Conservation (phyloP, 768 basidiomycete species). For the Trametes cubensis region DNA sequence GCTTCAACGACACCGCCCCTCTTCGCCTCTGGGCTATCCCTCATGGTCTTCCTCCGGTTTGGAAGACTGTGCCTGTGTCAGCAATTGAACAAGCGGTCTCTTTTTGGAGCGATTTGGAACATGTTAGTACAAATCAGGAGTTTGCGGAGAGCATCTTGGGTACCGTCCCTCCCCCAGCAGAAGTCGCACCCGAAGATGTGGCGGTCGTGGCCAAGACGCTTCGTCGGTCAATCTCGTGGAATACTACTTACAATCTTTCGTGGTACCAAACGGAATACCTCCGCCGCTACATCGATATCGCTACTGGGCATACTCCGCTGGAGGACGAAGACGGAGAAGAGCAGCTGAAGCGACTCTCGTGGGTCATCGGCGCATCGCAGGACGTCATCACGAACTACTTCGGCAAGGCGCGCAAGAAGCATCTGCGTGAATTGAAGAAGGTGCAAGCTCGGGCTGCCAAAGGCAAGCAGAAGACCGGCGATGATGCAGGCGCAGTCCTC, state of each 20-base stretch:
- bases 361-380: slow-evolving; percentile 59
- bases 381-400: slow-evolving; percentile 52
- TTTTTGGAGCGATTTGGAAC: slow-evolving; percentile 63
- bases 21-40: slow-evolving; percentile 62
- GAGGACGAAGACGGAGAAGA: slow-evolving; percentile 47
- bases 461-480: slow-evolving; percentile 15
- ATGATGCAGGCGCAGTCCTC: slow-evolving; percentile 49
- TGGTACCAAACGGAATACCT: slow-evolving; percentile 73
- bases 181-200: slow-evolving; percentile 20
- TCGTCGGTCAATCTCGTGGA: slow-evolving; percentile 65
- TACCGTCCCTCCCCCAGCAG: background rate
- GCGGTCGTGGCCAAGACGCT: slow-evolving; percentile 48
- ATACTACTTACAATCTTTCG: slow-evolving; percentile 58
- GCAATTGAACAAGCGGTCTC: slow-evolving; percentile 42
- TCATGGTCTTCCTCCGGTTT: slow-evolving; percentile 53
- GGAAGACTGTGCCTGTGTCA: slow-evolving; percentile 50
- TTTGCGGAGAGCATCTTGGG: slow-evolving; percentile 28
- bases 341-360: slow-evolving; percentile 50
- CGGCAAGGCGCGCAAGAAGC: slow-evolving; percentile 41
- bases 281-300: slow-evolving; percentile 48
- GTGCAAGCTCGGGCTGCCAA: slow-evolving; percentile 33
- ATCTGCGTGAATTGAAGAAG: slow-evolving; percentile 47
- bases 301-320: slow-evolving; percentile 49
- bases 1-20: slow-evolving; percentile 56
- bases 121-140: slow-evolving; percentile 46